Evolutionary conservation across 495 filamentous ascomycete genomes (phyloP).

Genomic region (Tuber umbilicatum): DNA sequence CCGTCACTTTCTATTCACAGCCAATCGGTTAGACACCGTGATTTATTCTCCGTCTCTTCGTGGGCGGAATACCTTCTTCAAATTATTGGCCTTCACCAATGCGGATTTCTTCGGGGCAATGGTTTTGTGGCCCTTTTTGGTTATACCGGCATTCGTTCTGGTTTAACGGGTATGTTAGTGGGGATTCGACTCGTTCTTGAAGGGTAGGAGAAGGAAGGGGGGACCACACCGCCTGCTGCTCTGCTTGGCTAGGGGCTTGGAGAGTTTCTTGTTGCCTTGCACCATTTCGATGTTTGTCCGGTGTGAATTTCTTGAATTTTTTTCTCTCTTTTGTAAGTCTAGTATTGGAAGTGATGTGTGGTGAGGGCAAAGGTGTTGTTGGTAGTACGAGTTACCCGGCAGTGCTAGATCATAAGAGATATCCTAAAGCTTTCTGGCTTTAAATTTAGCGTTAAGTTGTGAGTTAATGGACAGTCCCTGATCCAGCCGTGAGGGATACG

Average conservation of each 20-base stretch:
- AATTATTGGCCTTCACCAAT: conserved; percentile 54
- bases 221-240: conserved; percentile 22
- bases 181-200: conserved; percentile 7
- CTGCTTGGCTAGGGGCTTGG: conserved; percentile 22
- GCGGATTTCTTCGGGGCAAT: conserved; percentile 64
- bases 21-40: not conserved
- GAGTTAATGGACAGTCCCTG: not conserved
- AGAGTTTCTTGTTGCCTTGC: conserved; percentile 30
- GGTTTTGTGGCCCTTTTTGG: conserved; percentile 55
- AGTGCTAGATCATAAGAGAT: not conserved
- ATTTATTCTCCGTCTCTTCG: not conserved
- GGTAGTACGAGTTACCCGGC: conserved; percentile 32
- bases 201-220: not conserved
- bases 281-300: conserved; percentile 23
- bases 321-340: not conserved
- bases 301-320: not conserved
- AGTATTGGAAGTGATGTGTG: not conserved
- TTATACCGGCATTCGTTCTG: conserved; percentile 37
- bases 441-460: not conserved
- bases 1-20: conserved; percentile 54
- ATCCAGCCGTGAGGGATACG: not conserved
- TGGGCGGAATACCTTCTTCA: conserved; percentile 53
- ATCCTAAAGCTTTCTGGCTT: not conserved
- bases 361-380: conserved; percentile 13
- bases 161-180: conserved; percentile 4